These are phyloP conservation scores for Metschnikowia vanudenii DNA, from an alignment of 805 yeast genomes.

Conservation along the genomic window DNA sequence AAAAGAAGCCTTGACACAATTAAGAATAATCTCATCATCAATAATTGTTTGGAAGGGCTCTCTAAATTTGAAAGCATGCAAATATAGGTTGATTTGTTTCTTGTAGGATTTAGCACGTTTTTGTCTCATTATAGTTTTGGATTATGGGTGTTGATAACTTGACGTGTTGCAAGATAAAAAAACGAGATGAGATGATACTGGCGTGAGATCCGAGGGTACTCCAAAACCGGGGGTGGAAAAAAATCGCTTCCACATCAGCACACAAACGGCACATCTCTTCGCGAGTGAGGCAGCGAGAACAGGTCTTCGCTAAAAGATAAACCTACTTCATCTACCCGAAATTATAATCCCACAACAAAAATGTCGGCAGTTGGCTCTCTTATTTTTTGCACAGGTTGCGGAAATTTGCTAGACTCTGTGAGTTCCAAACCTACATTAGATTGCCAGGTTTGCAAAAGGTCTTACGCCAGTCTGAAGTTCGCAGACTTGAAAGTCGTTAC, in stretches of 20 bases:
- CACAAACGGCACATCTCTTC: constrained; percentile 9
- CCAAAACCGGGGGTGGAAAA: constrained; percentile 8
- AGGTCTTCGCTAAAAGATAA: not conserved
- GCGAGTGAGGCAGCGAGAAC: constrained; percentile 1
- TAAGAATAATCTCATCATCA: constrained; percentile 74
- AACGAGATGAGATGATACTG: constrained; percentile 8
- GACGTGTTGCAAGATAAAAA: not conserved
- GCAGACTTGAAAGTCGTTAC: constrained; percentile 84
- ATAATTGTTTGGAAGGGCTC: constrained; percentile 90
- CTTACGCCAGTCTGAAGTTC: constrained; percentile 52
- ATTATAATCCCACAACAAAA: not conserved
- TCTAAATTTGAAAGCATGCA: constrained; percentile 85
- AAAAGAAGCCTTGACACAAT: constrained; percentile 63
- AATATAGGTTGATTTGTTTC: constrained; percentile 84
- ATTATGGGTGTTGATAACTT: not conserved
- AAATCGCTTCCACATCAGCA: not conserved
- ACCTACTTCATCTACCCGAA: not conserved
- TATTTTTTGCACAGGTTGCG: constrained; percentile 91
- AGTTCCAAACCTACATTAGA: constrained; percentile 47
- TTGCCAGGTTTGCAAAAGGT: constrained; percentile 52
- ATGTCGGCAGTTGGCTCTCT: constrained; percentile 97
- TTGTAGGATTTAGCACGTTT: constrained; percentile 92
- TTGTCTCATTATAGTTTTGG: constrained; percentile 68
- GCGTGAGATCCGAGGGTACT: constrained; percentile 10
- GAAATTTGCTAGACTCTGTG: constrained; percentile 77